phyloP scores from a whole-genome alignment of 352 stramenopile species.

The Pythium rishiriense region DNA sequence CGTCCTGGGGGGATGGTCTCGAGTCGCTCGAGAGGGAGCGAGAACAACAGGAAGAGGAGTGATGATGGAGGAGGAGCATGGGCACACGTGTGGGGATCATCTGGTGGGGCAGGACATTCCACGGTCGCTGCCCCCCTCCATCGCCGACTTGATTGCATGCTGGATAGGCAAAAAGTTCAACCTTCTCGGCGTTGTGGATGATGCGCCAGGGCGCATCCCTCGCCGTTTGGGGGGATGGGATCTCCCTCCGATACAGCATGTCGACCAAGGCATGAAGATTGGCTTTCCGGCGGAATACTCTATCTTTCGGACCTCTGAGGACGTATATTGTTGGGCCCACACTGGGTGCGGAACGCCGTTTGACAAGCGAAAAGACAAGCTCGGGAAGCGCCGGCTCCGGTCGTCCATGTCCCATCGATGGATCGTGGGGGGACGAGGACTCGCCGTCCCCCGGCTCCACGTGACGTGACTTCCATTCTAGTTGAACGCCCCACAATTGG shows the following conservation, averaged over 20 bases:
- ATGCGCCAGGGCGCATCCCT: too few species aligned
- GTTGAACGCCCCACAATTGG: too few species aligned
- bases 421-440: too few species aligned
- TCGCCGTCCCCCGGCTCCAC: too few species aligned
- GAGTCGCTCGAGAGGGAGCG: not conserved
- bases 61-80: too few species aligned
- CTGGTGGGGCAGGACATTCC: not conserved
- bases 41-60: too few species aligned
- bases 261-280: not conserved
- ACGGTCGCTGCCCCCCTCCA: not conserved
- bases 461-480: too few species aligned
- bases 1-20: not conserved
- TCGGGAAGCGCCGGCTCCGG: too few species aligned
- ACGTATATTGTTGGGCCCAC: too few species aligned
- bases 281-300: too few species aligned
- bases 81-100: not conserved
- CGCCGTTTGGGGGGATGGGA: not conserved
- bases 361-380: not conserved
- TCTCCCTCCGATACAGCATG: not conserved
- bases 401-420: too few species aligned
- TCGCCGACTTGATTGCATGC: not conserved
- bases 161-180: not conserved
- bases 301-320: too few species aligned
- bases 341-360: not conserved
- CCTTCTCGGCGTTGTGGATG: not conserved